Conservation (phyloP, 1,284 basidiomycete genomes). For the Irpex sp. region DNA sequence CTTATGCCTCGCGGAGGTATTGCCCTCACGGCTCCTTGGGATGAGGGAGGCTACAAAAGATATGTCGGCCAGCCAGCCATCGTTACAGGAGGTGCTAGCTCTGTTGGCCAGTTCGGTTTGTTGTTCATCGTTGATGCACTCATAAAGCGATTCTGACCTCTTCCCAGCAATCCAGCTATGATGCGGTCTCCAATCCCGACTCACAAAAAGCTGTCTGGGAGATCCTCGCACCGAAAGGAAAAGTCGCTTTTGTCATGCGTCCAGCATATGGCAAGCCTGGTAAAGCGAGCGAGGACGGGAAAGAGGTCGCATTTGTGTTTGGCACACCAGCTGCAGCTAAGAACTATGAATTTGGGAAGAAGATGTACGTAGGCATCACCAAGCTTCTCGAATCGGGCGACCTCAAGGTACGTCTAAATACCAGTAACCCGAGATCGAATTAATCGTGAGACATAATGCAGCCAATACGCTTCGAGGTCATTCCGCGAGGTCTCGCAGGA, state of each 20-base stretch:
- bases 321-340: constrained; percentile 6
- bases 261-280: background rate
- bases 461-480: constrained; percentile 21
- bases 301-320: constrained; percentile 8
- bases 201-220: constrained; percentile 18
- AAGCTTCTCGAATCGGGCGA: constrained; percentile 9
- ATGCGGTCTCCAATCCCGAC: constrained; percentile 26
- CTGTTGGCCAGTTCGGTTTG: constrained; percentile 35
- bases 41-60: constrained; percentile 20
- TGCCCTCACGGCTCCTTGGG: constrained; percentile 15
- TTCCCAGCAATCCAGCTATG: constrained; percentile 22
- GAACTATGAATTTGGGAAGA: constrained; percentile 8
- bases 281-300: constrained; percentile 1
- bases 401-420: constrained; percentile 11
- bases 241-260: background rate
- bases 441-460: background rate
- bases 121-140: background rate
- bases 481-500: constrained; percentile 26
- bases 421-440: too few species aligned
- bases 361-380: constrained; percentile 12
- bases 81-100: constrained; percentile 33
- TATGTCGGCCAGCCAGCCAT: constrained; percentile 27
- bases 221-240: constrained; percentile 19
- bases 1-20: constrained; percentile 15
- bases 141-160: background rate